These are phyloP conservation scores for Melastoma malabathricum DNA, from an alignment of 345 rosid species.

Conservation along the genomic window DNA sequence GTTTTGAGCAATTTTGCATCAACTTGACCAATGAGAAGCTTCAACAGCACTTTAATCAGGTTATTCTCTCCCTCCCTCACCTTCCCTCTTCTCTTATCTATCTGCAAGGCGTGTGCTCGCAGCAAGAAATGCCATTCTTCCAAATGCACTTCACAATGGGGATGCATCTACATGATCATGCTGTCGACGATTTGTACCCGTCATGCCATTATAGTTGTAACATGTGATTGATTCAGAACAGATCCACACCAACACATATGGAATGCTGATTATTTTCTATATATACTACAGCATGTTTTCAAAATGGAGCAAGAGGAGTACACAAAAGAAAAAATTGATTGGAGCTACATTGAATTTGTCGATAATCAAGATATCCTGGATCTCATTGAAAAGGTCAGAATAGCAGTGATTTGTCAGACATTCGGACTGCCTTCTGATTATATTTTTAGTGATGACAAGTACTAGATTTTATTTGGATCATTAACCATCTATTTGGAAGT, in stretches of 20 bases:
- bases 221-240: too few relatives aligned
- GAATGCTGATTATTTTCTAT: not conserved
- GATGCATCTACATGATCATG: too few relatives aligned
- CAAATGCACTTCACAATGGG: too few relatives aligned
- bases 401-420: too few relatives aligned
- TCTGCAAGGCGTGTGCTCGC: too few relatives aligned
- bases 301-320: conserved; percentile 99
- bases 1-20: conserved; percentile 99
- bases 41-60: conserved; percentile 99
- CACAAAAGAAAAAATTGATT: conserved; percentile 84
- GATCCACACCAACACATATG: too few relatives aligned
- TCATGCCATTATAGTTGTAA: too few relatives aligned
- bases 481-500: not conserved
- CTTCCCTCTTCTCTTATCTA: conserved; percentile 4
- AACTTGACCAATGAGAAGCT: conserved; percentile 98
- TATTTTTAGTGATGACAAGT: not conserved
- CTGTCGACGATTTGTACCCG: too few relatives aligned
- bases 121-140: too few relatives aligned
- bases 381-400: conserved; percentile 87
- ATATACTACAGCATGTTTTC: conserved; percentile 72
- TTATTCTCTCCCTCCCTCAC: conserved; percentile 16
- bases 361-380: conserved; percentile 91
- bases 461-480: not conserved
- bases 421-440: not conserved
- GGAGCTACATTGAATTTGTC: conserved; percentile 98